These are phyloP conservation scores for Zizania latifolia DNA, from an alignment of 176 grass and related monocot species.

Conservation along the genomic window DNA sequence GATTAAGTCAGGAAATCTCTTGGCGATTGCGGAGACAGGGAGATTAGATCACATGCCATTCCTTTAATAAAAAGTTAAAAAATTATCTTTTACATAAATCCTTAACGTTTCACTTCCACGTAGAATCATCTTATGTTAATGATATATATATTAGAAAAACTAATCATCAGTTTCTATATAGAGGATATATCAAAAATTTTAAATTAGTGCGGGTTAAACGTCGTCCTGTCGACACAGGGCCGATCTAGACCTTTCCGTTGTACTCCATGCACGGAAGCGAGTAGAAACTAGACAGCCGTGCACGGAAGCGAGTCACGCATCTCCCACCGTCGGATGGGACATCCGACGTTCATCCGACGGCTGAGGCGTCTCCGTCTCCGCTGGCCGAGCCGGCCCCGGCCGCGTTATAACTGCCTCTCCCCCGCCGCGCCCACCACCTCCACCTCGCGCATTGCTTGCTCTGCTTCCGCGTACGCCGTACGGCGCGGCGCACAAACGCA, in stretches of 20 bases:
- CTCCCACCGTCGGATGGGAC: neutral
- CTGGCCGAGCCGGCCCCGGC: neutral
- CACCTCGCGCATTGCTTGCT: neutral
- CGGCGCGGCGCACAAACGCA: neutral
- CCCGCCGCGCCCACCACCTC: neutral
- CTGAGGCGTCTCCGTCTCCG: neutral
- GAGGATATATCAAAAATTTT: too few species aligned
- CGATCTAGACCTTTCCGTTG: slow-evolving; percentile 5
- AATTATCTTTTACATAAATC: too few species aligned
- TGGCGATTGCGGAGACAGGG: neutral
- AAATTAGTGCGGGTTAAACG: neutral
- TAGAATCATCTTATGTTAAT: neutral
- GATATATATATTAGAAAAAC: neutral
- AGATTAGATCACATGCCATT: too few species aligned
- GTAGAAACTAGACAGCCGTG: neutral
- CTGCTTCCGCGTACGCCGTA: neutral
- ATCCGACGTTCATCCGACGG: neutral
- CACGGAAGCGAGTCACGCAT: neutral
- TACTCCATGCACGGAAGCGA: neutral
- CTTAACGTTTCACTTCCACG: too few species aligned
- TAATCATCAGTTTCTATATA: neutral
- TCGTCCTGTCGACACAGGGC: slow-evolving; percentile 24
- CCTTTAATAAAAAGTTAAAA: too few species aligned
- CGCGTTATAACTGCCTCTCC: slow-evolving; percentile 28
- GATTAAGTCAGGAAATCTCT: neutral